Percentiles rank a stretch among this genome's conserved stretches.
phyloP scores from a whole-genome alignment of 139 green algal species.

The Closterium sp. region DNA sequence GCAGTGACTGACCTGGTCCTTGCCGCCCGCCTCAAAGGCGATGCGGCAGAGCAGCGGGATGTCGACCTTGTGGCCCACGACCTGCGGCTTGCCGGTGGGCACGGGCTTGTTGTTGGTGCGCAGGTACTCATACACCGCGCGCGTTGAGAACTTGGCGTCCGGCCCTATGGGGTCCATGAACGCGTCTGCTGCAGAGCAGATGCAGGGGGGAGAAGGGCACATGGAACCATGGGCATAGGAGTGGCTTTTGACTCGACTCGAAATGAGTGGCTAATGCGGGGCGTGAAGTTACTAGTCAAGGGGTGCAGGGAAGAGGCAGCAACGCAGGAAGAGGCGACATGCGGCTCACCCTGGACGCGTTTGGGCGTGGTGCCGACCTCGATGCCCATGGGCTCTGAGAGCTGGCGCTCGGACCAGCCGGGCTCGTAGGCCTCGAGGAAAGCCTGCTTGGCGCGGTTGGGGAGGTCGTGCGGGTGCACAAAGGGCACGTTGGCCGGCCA shows the following conservation, averaged over 20 bases:
- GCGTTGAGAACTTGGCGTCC: slow-evolving; percentile 11
- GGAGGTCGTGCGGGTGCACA: slow-evolving; percentile 42
- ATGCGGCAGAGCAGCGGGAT: slow-evolving; percentile 13
- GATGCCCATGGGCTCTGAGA: not conserved
- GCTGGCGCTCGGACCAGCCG: slow-evolving; percentile 24
- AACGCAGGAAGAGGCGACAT: no score
- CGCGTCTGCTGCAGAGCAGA: not conserved
- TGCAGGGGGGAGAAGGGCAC: no score
- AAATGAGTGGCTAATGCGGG: no score
- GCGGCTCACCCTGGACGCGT: not conserved
- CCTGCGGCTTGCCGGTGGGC: slow-evolving; percentile 40
- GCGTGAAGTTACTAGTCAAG: no score
- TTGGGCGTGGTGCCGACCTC: slow-evolving; percentile 34
- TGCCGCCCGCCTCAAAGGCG: slow-evolving; percentile 5
- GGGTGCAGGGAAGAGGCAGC: no score
- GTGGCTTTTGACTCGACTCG: no score
- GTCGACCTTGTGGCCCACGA: slow-evolving; percentile 39
- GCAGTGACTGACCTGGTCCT: slow-evolving; percentile 10
- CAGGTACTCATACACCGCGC: slow-evolving; percentile 26
- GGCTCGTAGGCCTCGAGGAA: slow-evolving; percentile 39
- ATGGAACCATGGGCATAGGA: not conserved
- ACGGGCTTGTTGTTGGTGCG: slow-evolving; percentile 19
- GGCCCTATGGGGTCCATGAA: not conserved
- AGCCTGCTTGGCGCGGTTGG: slow-evolving; percentile 33
- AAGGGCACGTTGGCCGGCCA: slow-evolving; percentile 40